These are phyloP conservation scores for barrel medic (Medicago truncatula) DNA, from an alignment of 306 rosid genomes.

Conservation along the genomic window MtrunA17r5.0-ANR NC_053042.1:54735001-54735500, in stretches of 20 bases:
- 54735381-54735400: slow-evolving; percentile 20
- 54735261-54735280: slow-evolving; percentile 22
- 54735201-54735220: slow-evolving; percentile 3
- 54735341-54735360: not conserved
- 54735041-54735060: slow-evolving; percentile 28
- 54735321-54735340: slow-evolving; percentile 4
- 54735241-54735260: slow-evolving; percentile 8
- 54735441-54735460: not conserved
- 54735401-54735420: not conserved
- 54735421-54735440: not conserved
- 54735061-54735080: slow-evolving; percentile 10
- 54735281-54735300: slow-evolving; percentile 5
- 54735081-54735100: slow-evolving; percentile 19
- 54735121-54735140: slow-evolving; percentile 9
- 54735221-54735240: not conserved
- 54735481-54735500: slow-evolving; percentile 25
- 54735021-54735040: slow-evolving; percentile 36
- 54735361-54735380: not conserved
- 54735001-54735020: slow-evolving; percentile 11
- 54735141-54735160: slow-evolving; percentile 29
- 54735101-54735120: slow-evolving; percentile 27
- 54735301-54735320: slow-evolving; percentile 16
- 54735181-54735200: slow-evolving; percentile 20
- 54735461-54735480: slow-evolving; percentile 20
- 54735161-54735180: slow-evolving; percentile 33